phyloP scores from a whole-genome alignment of 768 basidiomycete species.

The Collybiopsis luxurians region DNA sequence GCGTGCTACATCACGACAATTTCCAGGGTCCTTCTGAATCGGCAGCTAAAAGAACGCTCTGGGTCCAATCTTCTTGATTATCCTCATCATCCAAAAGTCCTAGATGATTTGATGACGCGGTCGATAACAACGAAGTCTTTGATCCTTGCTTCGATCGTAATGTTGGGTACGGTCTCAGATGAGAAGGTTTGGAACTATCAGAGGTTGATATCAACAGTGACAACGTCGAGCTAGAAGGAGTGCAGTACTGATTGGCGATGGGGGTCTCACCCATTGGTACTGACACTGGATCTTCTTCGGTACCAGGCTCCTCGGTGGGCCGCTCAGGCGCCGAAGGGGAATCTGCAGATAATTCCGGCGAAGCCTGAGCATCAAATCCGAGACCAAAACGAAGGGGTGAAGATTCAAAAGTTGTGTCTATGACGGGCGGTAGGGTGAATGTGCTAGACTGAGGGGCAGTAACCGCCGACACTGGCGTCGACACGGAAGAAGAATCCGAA shows the following conservation, averaged over 20 bases:
- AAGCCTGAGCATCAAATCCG: constrained; percentile 27
- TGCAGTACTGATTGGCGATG: constrained; percentile 31
- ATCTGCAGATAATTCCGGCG: constrained; percentile 13
- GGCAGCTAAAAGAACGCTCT: constrained; percentile 71
- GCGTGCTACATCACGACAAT: not conserved
- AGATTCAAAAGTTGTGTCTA: constrained; percentile 63
- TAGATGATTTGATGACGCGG: constrained; percentile 44
- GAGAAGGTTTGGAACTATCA: constrained; percentile 2
- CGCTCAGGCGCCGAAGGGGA: constrained; percentile 15
- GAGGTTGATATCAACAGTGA: constrained; percentile 6
- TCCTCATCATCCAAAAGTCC: constrained; percentile 45
- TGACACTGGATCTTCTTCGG: constrained; percentile 10
- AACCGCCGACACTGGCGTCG: constrained; percentile 51
- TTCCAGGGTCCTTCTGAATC: constrained; percentile 40
- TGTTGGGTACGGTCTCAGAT: constrained; percentile 12
- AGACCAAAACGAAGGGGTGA: constrained; percentile 43
- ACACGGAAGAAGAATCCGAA: constrained; percentile 48
- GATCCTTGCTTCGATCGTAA: constrained; percentile 11
- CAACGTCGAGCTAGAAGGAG: constrained; percentile 12
- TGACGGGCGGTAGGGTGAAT: constrained; percentile 49
- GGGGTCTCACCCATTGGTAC: constrained; percentile 27
- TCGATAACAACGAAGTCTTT: constrained; percentile 27
- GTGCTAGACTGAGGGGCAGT: constrained; percentile 55
- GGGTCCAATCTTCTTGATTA: constrained; percentile 66
- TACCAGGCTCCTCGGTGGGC: constrained; percentile 1